Base-by-base conservation (phyloP, 495 filamentous ascomycete species). In the Pyrenopolyporus hunteri region DNA sequence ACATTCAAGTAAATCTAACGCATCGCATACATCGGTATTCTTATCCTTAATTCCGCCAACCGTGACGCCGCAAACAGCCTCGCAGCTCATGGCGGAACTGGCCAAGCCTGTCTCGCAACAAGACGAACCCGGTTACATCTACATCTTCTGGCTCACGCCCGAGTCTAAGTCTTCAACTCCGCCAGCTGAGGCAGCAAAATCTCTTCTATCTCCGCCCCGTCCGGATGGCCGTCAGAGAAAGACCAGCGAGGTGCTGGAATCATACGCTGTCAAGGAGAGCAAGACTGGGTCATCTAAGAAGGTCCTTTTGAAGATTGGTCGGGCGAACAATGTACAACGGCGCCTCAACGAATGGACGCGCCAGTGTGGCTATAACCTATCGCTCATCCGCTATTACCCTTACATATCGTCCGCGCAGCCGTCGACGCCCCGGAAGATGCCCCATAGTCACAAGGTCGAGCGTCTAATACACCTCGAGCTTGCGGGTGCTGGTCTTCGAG, bases 61-160 rank as follows among this genome's bases (percentile, higher is more conserved):
- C 11, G 77, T 88, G 11, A 80, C 82, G 0, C 88, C 88, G 2
- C 77, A 85, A 71, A 89, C 82, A 13, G 87, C 85, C 13, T 86
- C 86, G 5, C 67, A 74, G 16, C 80, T 93, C 22, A 80, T 90
- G 33, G 77, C 82, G 25, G 93, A 97, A 70, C 78, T 98, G 3
- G 84, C 86, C 10, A 96, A 96, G 67, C 91, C 93, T 8, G 82
- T 95, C 57, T 90, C 90, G 2, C 74, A 74, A 4, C 74, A 79
- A 33, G 94, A 98, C 66, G 90, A 95, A 40, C 81, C 90, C 37
- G 94, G 94, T 31, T 98, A 92, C 70, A 98, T 98, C 63, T 98
- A 98, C 80, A 94, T 98, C 66, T 98, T 97, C 82, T 96, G 92
- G 92, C 78, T 97, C 3, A 88, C 83, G 3, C 83, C 83, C 32